A percentile compares a stretch with the other conserved stretches of the same genome.
phyloP scores from a whole-genome alignment of 164 flowering plant species.

The Pachysandra terminalis region DNA sequence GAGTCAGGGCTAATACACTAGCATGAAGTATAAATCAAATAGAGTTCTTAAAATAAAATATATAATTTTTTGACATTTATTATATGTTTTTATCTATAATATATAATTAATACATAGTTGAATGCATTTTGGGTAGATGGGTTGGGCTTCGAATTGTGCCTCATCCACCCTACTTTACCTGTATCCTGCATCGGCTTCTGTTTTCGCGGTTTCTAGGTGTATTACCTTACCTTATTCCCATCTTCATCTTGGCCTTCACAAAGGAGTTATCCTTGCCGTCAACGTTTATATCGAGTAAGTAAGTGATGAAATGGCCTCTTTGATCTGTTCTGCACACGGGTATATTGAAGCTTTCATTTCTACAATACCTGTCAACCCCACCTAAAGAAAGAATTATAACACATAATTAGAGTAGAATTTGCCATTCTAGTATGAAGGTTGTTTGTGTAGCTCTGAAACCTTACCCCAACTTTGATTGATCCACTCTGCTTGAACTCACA shows the following conservation, averaged over 20 bases:
- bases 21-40: no score
- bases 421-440: no score
- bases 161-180: constrained; percentile 20
- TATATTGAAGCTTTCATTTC: constrained; percentile 50
- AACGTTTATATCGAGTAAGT: constrained; percentile 66
- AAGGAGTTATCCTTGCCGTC: constrained; percentile 62
- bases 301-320: constrained; percentile 53
- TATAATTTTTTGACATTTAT: no score
- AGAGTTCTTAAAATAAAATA: no score
- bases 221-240: neutral
- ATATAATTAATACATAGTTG: no score
- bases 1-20: no score
- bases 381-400: no score
- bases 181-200: constrained; percentile 14
- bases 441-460: neutral
- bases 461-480: constrained; percentile 55
- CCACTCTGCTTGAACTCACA: constrained; percentile 68
- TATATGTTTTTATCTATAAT: no score
- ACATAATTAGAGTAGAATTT: neutral
- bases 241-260: constrained; percentile 37
- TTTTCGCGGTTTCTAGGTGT: neutral
- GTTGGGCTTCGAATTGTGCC: no score
- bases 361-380: constrained; percentile 50
- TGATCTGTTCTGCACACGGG: constrained; percentile 34
- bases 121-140: no score